phyloP scores from a whole-genome alignment of 2,329 filamentous ascomycete genomes.

The Daldinia sp. region DNA sequence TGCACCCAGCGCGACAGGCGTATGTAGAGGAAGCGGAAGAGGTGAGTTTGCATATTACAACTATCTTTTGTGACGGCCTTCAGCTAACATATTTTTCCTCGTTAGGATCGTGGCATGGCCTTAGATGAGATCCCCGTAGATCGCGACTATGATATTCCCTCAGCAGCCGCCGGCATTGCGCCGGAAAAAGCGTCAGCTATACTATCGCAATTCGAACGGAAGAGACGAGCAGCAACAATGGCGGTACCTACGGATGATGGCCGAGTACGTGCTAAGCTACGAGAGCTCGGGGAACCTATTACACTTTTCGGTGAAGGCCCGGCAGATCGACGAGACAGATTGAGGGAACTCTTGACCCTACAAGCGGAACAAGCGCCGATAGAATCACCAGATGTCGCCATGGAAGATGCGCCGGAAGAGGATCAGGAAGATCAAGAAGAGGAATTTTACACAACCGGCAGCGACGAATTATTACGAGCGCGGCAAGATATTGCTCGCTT shows the following conservation, averaged over 20 bases:
- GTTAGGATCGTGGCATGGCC: conserved; percentile 44
- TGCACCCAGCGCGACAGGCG: conserved; percentile 90
- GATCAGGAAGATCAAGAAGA: conserved; percentile 81
- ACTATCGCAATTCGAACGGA: conserved; percentile 87
- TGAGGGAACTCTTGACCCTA: conserved; percentile 81
- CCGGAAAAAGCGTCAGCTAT: conserved; percentile 87
- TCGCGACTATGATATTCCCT: conserved; percentile 83
- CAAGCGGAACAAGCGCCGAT: conserved; percentile 68
- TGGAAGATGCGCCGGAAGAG: conserved; percentile 68
- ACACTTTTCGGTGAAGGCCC: conserved; percentile 93
- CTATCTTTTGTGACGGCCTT: conserved; percentile 30
- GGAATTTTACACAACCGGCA: conserved; percentile 93
- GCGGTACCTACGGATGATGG: conserved; percentile 94
- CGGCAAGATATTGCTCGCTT: conserved; percentile 82
- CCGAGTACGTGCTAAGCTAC: conserved; percentile 79
- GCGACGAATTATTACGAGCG: conserved; percentile 75
- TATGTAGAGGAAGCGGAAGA: conserved; percentile 88
- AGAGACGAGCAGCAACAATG: conserved; percentile 86
- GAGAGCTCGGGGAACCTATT: conserved; percentile 90
- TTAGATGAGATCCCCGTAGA: conserved; percentile 63
- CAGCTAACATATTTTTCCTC: conserved; percentile 38
- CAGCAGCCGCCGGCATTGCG: conserved; percentile 69
- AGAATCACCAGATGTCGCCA: conserved; percentile 65
- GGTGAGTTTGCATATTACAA: conserved; percentile 58
- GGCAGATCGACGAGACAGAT: conserved; percentile 82